These are phyloP conservation scores for Geosmithia morbida DNA, from an alignment of 2,329 filamentous ascomycete species.

Conservation along the genomic window DNA sequence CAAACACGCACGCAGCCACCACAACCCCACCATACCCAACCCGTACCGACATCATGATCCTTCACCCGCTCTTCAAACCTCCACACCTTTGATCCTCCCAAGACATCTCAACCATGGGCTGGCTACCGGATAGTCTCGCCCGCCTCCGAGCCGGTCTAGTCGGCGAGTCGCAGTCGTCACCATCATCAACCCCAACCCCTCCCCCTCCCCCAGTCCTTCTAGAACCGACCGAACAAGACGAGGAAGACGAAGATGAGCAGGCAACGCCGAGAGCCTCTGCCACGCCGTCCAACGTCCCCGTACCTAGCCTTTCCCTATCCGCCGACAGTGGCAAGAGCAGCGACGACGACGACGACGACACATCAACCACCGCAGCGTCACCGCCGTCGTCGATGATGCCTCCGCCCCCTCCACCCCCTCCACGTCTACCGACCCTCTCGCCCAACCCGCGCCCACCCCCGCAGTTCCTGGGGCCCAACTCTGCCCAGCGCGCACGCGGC, in stretches of 20 bases:
- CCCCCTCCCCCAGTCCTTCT: not conserved
- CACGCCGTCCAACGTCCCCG: slow-evolving; percentile 8
- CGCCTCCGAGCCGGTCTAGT: not conserved
- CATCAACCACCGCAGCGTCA: slow-evolving; percentile 6
- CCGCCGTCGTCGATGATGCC: slow-evolving; percentile 13
- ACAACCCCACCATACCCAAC: too few relatives aligned
- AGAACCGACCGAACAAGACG: not conserved
- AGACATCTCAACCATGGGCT: not conserved
- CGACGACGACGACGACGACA: too few relatives aligned
- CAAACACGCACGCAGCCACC: too few relatives aligned
- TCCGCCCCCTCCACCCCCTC: slow-evolving; percentile 14
- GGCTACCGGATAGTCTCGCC: not conserved
- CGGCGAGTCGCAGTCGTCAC: not conserved
- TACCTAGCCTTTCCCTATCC: slow-evolving; percentile 34
- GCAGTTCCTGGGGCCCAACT: slow-evolving; percentile 35
- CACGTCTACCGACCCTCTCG: slow-evolving; percentile 5
- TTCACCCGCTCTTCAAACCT: too few relatives aligned
- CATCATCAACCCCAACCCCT: not conserved
- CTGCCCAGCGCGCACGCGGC: slow-evolving; percentile 30
- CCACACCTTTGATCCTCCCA: not conserved
- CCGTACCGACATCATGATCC: too few relatives aligned
- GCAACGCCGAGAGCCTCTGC: slow-evolving; percentile 36
- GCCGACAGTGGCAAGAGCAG: too few relatives aligned
- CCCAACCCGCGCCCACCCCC: slow-evolving; percentile 14
- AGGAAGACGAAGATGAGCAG: slow-evolving; percentile 13